These are phyloP conservation scores for Penicillium pancosmium DNA, from an alignment of 495 filamentous ascomycete genomes.

Conservation along the genomic window DNA sequence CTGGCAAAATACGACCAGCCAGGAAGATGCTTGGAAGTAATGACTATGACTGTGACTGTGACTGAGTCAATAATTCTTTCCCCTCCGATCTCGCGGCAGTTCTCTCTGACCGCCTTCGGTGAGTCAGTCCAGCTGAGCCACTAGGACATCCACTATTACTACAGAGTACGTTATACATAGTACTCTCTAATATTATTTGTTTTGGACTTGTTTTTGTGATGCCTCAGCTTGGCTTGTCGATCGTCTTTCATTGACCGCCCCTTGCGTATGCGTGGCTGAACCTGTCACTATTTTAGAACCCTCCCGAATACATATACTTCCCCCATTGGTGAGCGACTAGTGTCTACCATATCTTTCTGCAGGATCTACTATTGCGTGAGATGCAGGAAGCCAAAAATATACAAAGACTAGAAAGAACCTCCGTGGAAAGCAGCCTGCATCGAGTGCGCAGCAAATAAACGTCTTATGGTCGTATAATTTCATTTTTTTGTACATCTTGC, in stretches of 20 bases:
- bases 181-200: background rate
- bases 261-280: background rate
- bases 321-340: too few relatives aligned
- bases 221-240: background rate
- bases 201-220: background rate
- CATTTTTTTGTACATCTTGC: slow-evolving; percentile 2
- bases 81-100: slow-evolving; percentile 45
- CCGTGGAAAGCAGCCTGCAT: too few relatives aligned
- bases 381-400: too few relatives aligned
- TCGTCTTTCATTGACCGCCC: background rate
- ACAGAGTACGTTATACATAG: too few relatives aligned
- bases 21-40: slow-evolving; percentile 20
- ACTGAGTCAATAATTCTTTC: slow-evolving; percentile 26
- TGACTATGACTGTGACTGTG: background rate
- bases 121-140: slow-evolving; percentile 16
- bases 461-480: background rate
- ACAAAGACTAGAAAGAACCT: too few relatives aligned
- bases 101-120: slow-evolving; percentile 25
- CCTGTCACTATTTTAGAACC: background rate
- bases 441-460: background rate
- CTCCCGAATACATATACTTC: background rate
- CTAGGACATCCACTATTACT: slow-evolving; percentile 2
- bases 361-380: too few relatives aligned
- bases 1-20: slow-evolving; percentile 15
- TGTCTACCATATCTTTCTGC: too few relatives aligned